These are phyloP conservation scores for Gloeophyllum trabeum DNA, from an alignment of 768 basidiomycete genomes.

Conservation along the genomic window DNA sequence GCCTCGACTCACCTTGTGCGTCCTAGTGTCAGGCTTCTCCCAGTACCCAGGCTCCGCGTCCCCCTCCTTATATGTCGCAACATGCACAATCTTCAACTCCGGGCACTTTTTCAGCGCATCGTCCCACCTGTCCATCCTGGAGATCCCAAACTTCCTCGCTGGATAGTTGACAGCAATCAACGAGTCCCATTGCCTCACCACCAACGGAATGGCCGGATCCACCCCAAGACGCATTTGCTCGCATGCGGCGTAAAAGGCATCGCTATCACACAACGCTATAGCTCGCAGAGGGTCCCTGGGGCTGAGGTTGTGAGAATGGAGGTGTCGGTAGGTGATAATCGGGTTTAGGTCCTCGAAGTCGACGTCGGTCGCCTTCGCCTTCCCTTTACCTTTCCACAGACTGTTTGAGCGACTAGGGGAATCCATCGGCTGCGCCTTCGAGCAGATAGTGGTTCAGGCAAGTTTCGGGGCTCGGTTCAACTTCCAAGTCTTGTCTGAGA, in stretches of 20 bases:
- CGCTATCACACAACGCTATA: slow-evolving; percentile 86
- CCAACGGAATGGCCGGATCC: slow-evolving; percentile 51
- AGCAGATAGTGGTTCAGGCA: too few relatives aligned
- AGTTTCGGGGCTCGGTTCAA: too few relatives aligned
- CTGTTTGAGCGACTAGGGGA: too few relatives aligned
- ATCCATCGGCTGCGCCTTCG: too few relatives aligned
- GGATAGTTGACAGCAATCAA: slow-evolving; percentile 95
- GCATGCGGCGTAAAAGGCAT: slow-evolving; percentile 77
- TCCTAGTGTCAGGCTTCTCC: slow-evolving; percentile 78
- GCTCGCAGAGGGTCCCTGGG: slow-evolving; percentile 71
- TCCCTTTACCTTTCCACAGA: too few relatives aligned
- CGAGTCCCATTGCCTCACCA: slow-evolving; percentile 81
- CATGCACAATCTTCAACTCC: slow-evolving; percentile 75
- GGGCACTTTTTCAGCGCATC: slow-evolving; percentile 86
- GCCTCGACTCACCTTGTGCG: slow-evolving; percentile 87
- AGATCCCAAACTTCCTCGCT: slow-evolving; percentile 86
- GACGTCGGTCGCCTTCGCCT: slow-evolving; percentile 29
- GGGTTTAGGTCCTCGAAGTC: slow-evolving; percentile 56
- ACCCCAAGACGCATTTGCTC: slow-evolving; percentile 75
- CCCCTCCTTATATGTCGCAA: slow-evolving; percentile 89
- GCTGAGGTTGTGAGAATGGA: slow-evolving; percentile 57
- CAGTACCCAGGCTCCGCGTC: slow-evolving; percentile 83
- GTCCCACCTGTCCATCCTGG: slow-evolving; percentile 75
- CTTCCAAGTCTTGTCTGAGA: too few relatives aligned
- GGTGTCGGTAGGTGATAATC: slow-evolving; percentile 68